Conservation (phyloP, 1,284 basidiomycete species). For the Pseudozyma flocculosa region DNA sequence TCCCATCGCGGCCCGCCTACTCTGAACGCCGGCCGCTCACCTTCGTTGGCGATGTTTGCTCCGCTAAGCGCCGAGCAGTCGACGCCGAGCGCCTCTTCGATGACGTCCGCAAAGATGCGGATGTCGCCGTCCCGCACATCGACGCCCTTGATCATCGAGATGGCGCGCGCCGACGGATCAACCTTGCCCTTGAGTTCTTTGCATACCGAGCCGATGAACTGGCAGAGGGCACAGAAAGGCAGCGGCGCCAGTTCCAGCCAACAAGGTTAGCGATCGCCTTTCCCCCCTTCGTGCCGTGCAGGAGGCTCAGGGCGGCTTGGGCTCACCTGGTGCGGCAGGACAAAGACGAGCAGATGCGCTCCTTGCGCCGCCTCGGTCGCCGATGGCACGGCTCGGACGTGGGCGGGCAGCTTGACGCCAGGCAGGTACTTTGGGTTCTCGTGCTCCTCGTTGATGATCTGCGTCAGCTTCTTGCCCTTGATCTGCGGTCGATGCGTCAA, state of each 20-base stretch:
- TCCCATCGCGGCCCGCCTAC: too few relatives aligned
- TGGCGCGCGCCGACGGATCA: slow-evolving; percentile 51
- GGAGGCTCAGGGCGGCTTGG: neutral
- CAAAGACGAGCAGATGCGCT: slow-evolving; percentile 65
- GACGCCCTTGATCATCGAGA: slow-evolving; percentile 59
- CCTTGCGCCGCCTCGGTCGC: slow-evolving; percentile 63
- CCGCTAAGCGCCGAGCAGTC: slow-evolving; percentile 64
- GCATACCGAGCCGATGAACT: slow-evolving; percentile 57
- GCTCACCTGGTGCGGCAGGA: slow-evolving; percentile 62
- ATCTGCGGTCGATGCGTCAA: slow-evolving; percentile 59
- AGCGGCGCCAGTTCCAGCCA: too few relatives aligned
- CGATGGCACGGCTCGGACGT: slow-evolving; percentile 63
- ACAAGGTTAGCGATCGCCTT: neutral
- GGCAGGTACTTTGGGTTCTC: slow-evolving; percentile 65
- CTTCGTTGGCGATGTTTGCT: slow-evolving; percentile 66
- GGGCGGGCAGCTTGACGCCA: slow-evolving; percentile 62
- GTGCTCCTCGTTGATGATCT: slow-evolving; percentile 64
- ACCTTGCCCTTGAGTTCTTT: slow-evolving; percentile 51
- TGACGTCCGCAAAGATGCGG: slow-evolving; percentile 64
- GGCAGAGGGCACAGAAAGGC: slow-evolving; percentile 54
- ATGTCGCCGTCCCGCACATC: slow-evolving; percentile 61
- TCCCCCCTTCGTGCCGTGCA: neutral
- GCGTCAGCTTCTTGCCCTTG: slow-evolving; percentile 63
- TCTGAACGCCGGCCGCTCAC: slow-evolving; percentile 20
- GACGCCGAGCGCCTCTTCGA: slow-evolving; percentile 62